Conservation (phyloP, 352 stramenopile species). For the Pythium diclinum region DNA sequence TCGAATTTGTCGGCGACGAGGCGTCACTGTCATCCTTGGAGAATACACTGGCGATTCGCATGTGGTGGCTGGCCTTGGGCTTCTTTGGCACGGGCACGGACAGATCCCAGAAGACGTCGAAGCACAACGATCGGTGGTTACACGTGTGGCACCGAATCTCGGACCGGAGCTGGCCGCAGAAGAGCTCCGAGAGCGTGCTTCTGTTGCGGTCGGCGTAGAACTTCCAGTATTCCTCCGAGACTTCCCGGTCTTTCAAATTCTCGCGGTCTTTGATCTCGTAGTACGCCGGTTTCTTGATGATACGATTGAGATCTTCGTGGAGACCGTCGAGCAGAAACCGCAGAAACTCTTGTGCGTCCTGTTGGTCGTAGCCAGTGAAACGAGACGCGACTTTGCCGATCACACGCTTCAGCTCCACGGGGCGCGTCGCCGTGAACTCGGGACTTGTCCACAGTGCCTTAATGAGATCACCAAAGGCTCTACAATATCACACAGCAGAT, state of each 20-base stretch:
- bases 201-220: constrained; percentile 69
- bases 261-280: constrained; percentile 69
- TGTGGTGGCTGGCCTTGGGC: constrained; percentile 31
- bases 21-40: background rate
- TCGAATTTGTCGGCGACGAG: constrained; percentile 4
- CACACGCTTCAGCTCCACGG: constrained; percentile 68
- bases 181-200: constrained; percentile 71
- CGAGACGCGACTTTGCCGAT: constrained; percentile 66
- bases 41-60: constrained; percentile 21
- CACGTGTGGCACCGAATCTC: constrained; percentile 76
- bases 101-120: constrained; percentile 87
- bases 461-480: constrained; percentile 72
- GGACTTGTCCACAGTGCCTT: constrained; percentile 59
- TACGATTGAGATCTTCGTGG: constrained; percentile 83
- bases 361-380: constrained; percentile 85
- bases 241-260: constrained; percentile 48
- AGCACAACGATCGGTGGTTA: constrained; percentile 67
- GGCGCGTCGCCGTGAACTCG: constrained; percentile 53
- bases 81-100: constrained; percentile 72
- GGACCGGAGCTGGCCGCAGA: constrained; percentile 77
- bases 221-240: constrained; percentile 86
- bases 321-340: constrained; percentile 84
- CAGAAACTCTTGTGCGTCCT: constrained; percentile 91
- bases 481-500: constrained; percentile 10
- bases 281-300: constrained; percentile 67